phyloP scores from a whole-genome alignment of 108 stramenopile species.

The Seminavis robusta region DNA sequence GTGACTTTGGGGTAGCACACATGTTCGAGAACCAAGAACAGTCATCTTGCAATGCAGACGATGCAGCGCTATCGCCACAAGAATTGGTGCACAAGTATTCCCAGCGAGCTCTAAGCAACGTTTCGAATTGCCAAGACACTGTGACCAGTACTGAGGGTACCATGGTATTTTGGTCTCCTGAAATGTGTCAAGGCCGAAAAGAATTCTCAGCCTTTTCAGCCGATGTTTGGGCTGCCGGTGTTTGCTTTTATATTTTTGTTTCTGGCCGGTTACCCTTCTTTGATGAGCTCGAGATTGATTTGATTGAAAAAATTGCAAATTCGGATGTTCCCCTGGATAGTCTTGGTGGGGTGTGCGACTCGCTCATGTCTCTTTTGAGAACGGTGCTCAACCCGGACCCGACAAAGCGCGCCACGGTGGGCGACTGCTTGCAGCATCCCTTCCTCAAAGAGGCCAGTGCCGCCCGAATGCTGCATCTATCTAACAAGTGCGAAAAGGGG shows the following conservation, averaged over 20 bases:
- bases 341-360: slow-evolving; percentile 43
- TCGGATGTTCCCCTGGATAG: slow-evolving; percentile 44
- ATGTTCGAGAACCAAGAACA: slow-evolving; percentile 72
- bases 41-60: slow-evolving; percentile 1
- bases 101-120: slow-evolving; percentile 4
- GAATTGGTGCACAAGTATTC: slow-evolving; percentile 2
- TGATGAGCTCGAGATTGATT: slow-evolving; percentile 51
- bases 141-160: slow-evolving; percentile 88
- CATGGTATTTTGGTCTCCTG: slow-evolving; percentile 86
- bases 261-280: slow-evolving; percentile 85
- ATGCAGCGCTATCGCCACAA: background rate
- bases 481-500: slow-evolving; percentile 24
- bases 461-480: slow-evolving; percentile 35
- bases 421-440: slow-evolving; percentile 79
- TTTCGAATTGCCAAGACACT: slow-evolving; percentile 42
- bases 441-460: slow-evolving; percentile 57
- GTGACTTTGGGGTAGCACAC: slow-evolving; percentile 89
- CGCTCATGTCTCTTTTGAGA: slow-evolving; percentile 53
- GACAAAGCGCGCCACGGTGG: slow-evolving; percentile 64
- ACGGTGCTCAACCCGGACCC: slow-evolving; percentile 70
- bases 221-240: slow-evolving; percentile 91
- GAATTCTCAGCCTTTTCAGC: slow-evolving; percentile 58
- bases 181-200: slow-evolving; percentile 60
- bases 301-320: slow-evolving; percentile 66
- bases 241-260: slow-evolving; percentile 86